A percentile compares a stretch with the other conserved stretches of the same genome.
phyloP scores from a whole-genome alignment of 148 eudicot genomes.

The Camellia granthamiana region DNA sequence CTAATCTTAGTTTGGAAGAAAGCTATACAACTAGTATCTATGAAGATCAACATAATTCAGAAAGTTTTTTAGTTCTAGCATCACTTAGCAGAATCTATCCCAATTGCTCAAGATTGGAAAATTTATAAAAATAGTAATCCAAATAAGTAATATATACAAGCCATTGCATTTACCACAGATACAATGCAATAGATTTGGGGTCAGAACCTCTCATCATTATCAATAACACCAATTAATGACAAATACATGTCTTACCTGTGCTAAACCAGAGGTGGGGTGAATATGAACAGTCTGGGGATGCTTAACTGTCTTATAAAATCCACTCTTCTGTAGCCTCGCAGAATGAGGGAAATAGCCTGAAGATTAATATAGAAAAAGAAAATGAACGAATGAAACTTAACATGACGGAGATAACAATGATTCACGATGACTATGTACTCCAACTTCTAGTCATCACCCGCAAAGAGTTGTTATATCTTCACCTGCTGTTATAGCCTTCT shows the following conservation, averaged over 20 bases:
- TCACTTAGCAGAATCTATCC: constrained; percentile 2
- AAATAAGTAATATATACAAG: background rate
- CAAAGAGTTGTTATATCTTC: background rate
- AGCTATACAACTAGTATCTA: background rate
- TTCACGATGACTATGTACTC: background rate
- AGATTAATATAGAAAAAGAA: background rate
- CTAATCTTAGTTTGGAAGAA: background rate
- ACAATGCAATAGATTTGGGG: background rate
- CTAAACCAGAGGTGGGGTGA: constrained; percentile 92
- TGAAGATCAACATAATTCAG: background rate
- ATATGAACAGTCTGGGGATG: constrained; percentile 91
- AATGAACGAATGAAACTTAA: constrained; percentile 1
- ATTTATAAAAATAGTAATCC: background rate
- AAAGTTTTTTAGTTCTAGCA: background rate
- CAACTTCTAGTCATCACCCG: background rate
- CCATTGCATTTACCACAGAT: constrained; percentile 1
- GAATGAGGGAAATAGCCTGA: constrained; percentile 92
- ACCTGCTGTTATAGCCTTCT: constrained; percentile 82
- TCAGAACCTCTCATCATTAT: background rate
- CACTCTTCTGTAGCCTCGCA: constrained; percentile 79
- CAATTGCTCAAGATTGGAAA: background rate
- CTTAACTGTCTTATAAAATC: constrained; percentile 85
- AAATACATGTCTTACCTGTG: constrained; percentile 47
- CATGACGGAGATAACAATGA: background rate
- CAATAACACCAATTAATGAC: background rate